Percentiles rank a stretch among this genome's conserved stretches.
Evolutionary conservation across 2,329 filamentous ascomycete species (phyloP).

Genomic region (Pseudogymnoascus destructans): DNA sequence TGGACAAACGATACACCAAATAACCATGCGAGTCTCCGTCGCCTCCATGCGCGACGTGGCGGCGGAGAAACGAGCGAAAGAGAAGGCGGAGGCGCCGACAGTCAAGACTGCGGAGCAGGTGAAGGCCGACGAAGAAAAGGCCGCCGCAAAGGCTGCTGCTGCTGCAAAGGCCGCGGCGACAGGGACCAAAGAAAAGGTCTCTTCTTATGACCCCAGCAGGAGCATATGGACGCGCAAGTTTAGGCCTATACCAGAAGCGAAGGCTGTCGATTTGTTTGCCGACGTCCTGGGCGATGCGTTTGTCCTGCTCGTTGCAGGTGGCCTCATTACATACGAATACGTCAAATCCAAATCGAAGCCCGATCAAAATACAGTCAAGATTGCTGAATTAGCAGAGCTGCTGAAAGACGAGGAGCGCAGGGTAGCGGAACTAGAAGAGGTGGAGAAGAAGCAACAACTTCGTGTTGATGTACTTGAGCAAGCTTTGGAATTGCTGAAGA

Average conservation of each 20-base stretch:
- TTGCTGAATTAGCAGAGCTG: conserved; percentile 40
- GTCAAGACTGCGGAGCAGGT: conserved; percentile 51
- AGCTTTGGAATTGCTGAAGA: conserved; percentile 23
- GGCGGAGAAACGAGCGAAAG: conserved; percentile 44
- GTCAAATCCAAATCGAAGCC: conserved; percentile 47
- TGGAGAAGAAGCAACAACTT: conserved; percentile 23
- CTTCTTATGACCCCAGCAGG: conserved; percentile 21
- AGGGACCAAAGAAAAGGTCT: conserved; percentile 16
- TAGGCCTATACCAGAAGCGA: conserved; percentile 47
- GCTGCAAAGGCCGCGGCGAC: conserved; percentile 21
- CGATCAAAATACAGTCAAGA: conserved; percentile 40
- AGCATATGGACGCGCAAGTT: conserved; percentile 52
- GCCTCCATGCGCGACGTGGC: conserved; percentile 44
- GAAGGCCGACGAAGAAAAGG: conserved; percentile 38
- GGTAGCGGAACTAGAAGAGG: conserved; percentile 40
- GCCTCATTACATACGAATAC: conserved; percentile 48
- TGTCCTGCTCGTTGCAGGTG: conserved; percentile 45
- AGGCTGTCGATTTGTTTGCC: conserved; percentile 54
- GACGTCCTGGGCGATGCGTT: conserved; percentile 52
- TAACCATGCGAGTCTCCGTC: conserved; percentile 53
- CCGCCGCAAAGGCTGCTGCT: conserved; percentile 29
- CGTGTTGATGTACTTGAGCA: conserved; percentile 25
- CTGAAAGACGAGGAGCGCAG: conserved; percentile 38
- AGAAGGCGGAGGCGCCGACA: conserved; percentile 49
- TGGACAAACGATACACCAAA: conserved; percentile 50